Base-by-base conservation (phyloP, 2,329 filamentous ascomycete species). In the Botryotinia calthae region DNA sequence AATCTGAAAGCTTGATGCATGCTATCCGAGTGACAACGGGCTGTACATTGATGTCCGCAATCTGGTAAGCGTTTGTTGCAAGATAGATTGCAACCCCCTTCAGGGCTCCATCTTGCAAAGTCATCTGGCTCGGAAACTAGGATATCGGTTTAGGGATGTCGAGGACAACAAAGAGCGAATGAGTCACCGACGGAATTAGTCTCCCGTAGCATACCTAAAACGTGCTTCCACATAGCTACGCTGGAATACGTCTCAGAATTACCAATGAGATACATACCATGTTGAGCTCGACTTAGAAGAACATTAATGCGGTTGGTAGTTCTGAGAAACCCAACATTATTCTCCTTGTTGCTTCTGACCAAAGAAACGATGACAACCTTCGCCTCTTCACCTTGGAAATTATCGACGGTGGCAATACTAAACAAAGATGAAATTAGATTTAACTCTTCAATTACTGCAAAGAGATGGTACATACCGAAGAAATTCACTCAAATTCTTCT, bases 221-320 rank as follows among this genome's bases (percentile, higher is more conserved):
- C 88, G 0, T 87, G 77, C 0, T 80, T 77, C 91, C 91, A 94
- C 90, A 93, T 93, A 0, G 81, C 78, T 0, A 93, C 84, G 31
- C 84, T 80, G 0, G 78, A 78, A 44, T 86, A 90, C 0, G 90
- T 93, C 0, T 86, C 79, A 0, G 88, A 78, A 76, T 93, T 91
- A 1, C 91, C 90, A 48, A 94, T 88, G 28, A 94, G 82, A 77
- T 90, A 92, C 86, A 94, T 89, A 0, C 91, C 90, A 76, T 93
- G 87, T 75, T 89, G 83, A 0, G 91, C 91, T 9, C 91, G 87
- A 56, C 87, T 90, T 0, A 93, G 82, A 0, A 93, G 82, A 0
- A 93, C 90, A 73, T 93, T 92, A 80, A 93, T 89, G 0, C 91
- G 86, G 76, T 94, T 92, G 0, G 85, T 82, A 0, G 89, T 90